Evolutionary conservation across 495 filamentous ascomycete genomes (phyloP), one percentile per base, ranked within the genome.

Genomic region (Trichodelitschia bisporula): DNA sequence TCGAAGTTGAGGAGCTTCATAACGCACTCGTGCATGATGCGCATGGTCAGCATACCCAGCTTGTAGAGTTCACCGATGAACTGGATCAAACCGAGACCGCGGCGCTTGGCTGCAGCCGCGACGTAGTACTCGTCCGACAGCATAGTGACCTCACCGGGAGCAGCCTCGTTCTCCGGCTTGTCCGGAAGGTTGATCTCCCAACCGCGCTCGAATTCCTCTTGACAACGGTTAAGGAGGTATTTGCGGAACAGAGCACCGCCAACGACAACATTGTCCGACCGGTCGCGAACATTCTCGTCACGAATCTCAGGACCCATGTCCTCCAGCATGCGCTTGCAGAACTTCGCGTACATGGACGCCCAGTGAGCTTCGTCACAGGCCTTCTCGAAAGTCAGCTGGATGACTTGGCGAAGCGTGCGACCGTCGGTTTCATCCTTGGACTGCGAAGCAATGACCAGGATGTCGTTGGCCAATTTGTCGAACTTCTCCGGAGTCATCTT

Each of bases 401-500:
- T 99, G 46, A 95, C 82, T 50, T 99, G 86, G 41, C 86, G 74
- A 30, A 99, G 61, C 2, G 89, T 95, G 12, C 86, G 73, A 21
- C 86, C 86, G 46, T 99, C 89, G 4, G 64, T 62, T 58, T 99
- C 86, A 44, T 84, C 72, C 62, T 89, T 91, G 19, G 86, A 95
- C 46, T 99, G 86, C 6, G 65, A 71, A 19, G 84, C 79, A 42
- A 99, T 95, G 21, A 71, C 65, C 16, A 95, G 62, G 32, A 99
- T 91, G 50, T 95, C 82, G 30, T 77, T 72, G 13, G 86, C 61
- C 35, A 99, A 92, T 59, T 73, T 79, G 41, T 93, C 82, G 48
- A 99, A 99, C 43, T 93, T 95, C 55, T 95, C 86, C 1, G 86
- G 86, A 0, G 86, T 93, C 89, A 99, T 95, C 72, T 95, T 95